Evolutionary conservation across 1,139 yeast genomes (phyloP), one percentile per base, ranked within the genome.

Genomic region (Lodderomyces margitis): DNA sequence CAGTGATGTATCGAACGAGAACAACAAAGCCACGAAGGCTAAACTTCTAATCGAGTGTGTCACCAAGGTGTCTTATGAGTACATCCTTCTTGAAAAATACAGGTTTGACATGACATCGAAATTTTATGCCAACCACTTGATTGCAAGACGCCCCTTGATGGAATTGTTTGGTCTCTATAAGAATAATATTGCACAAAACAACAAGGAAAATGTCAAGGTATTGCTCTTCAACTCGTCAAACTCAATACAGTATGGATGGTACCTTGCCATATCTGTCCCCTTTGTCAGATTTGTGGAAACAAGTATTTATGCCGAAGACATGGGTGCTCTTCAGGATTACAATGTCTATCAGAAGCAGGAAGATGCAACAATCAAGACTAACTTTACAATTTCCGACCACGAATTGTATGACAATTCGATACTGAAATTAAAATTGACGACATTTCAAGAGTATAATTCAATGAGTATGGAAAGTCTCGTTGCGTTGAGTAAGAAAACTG

Each of bases 191-290:
- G 52, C 42, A 21, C 25, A 36, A n/a, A 43, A 45, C 14, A 46
- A 41, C 12, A 44, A 42, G 5, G 54, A 49, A 24, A 53, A 58
- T 33, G 53, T 61, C 4, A 70, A 68, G 43, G 66, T 70, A 0
- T 52, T 72, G 37, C 43, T 65, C 14, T 70, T 51, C 50, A 72
- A 70, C 47, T 54, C 62, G 2, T 55, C 57, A 35, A 67, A 57
- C 48, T 66, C 72, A 46, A 55, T 62, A 3, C 70, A 67, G 45
- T 66, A 62, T 49, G 55, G 69, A 1, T 71, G 76, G 77, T 66
- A 58, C 43, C 48, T 70, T 42, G 59, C 75, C 1, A 45, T 66
- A 0, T 58, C 70, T 0, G 47, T 58, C 1, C 78, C 78, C 5
- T 72, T 68, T 50, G 54, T 67, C 10, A 50, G 68, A 34, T 60